Evolutionary conservation across 495 filamentous ascomycete genomes (phyloP).

Genomic region (Friedmanniomyces endolithicus): DNA sequence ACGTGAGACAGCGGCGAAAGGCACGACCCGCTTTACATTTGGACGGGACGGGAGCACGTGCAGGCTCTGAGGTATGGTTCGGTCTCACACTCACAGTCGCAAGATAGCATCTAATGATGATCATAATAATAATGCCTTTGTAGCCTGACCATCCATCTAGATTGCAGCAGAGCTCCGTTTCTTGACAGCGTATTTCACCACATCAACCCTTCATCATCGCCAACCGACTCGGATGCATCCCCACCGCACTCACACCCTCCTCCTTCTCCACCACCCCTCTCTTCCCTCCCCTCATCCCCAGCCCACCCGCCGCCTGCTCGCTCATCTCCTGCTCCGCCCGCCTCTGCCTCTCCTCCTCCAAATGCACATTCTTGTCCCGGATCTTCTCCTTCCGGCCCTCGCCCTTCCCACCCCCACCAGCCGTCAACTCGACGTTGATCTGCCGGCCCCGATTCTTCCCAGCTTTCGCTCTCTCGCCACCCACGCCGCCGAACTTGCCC

Average conservation of each 20-base stretch:
- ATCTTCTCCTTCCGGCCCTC: constrained; percentile 61
- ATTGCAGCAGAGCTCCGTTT: too few species aligned
- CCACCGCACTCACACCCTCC: constrained; percentile 2
- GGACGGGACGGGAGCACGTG: too few species aligned
- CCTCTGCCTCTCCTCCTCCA: constrained; percentile 36
- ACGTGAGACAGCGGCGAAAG: too few species aligned
- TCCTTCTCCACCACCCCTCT: background rate
- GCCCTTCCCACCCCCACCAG: constrained; percentile 69
- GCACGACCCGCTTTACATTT: too few species aligned
- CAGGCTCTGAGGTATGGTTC: too few species aligned
- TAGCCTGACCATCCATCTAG: too few species aligned
- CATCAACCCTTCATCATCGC: constrained; percentile 16
- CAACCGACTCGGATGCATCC: constrained; percentile 29
- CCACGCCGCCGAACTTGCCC: background rate
- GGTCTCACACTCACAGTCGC: too few species aligned
- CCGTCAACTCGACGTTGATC: constrained; percentile 83
- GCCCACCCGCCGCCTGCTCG: background rate
- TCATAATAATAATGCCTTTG: too few species aligned
- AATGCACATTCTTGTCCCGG: constrained; percentile 70
- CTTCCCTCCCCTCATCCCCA: background rate
- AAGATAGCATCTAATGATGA: too few species aligned
- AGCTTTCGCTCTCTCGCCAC: background rate
- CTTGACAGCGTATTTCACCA: too few species aligned
- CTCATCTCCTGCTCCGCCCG: constrained; percentile 15
- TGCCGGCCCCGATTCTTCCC: constrained; percentile 32